A percentile compares a stretch with the other conserved stretches of the same genome.
Evolutionary conservation across 441 rosid species (phyloP).

Genomic region (Gossypium trilobum): DNA sequence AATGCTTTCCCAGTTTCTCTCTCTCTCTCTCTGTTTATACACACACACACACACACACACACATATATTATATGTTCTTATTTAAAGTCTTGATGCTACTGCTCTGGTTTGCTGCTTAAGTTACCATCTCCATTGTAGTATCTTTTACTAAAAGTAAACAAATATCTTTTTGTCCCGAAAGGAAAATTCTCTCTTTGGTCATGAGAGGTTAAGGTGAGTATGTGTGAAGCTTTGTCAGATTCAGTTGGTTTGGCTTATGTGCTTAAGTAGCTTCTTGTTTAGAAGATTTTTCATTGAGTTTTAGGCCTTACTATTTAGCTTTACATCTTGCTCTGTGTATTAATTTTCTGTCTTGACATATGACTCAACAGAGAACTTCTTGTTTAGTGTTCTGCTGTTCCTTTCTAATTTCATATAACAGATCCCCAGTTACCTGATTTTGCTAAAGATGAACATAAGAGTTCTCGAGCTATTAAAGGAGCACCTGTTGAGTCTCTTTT

Average conservation of each 20-base stretch:
- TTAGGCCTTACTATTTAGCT: background rate
- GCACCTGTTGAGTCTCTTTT: slow-evolving; percentile 78
- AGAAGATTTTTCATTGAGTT: background rate
- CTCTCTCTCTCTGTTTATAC: background rate
- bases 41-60: background rate
- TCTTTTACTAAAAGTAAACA: background rate
- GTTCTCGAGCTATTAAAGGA: slow-evolving; percentile 79
- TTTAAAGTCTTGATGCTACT: background rate
- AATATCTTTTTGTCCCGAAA: background rate
- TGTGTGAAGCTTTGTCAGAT: no score
- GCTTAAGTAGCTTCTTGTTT: slow-evolving; percentile 3
- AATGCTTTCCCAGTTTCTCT: background rate
- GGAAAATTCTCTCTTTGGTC: background rate
- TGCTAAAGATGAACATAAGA: slow-evolving; percentile 54
- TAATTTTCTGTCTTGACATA: background rate
- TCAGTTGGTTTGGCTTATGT: background rate
- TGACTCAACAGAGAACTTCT: background rate
- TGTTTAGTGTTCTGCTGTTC: background rate
- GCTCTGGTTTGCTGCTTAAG: background rate
- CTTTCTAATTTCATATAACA: slow-evolving; percentile 18
- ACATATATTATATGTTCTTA: background rate
- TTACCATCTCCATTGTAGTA: background rate
- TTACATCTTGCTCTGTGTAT: background rate
- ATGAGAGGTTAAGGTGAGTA: background rate
- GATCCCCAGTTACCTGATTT: slow-evolving; percentile 46